Base-by-base conservation (phyloP, 495 filamentous ascomycete genomes). In the Penicillium macrosclerotiorum region DNA sequence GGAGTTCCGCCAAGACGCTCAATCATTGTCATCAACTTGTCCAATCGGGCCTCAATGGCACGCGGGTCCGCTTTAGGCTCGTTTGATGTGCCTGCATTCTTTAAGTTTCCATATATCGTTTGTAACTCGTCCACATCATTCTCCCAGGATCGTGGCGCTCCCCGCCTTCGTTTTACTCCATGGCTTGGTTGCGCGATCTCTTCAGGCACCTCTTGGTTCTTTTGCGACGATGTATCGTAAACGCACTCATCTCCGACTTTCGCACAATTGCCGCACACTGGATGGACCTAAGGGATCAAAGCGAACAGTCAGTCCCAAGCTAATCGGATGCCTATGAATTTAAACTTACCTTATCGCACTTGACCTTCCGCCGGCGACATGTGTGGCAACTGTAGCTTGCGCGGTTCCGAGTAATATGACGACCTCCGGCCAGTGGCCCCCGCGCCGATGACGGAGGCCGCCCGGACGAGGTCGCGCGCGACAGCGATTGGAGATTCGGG, bases 321-420 rank as follows among this genome's bases (percentile, higher is more conserved):
- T 6, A 6, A 29, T 29, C 12, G 25, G 25, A 29, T 29, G 13
- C 1, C 8, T 33, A 33, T 9, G 22, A 24, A 37, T 14, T 7
- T 9, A 37, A 19, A 23, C 8, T 30, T 61, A 70, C 68, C 59
- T 72, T 74, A 54, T 73, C 63, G 36, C 69, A 73, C 58, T 72
- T 73, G 20, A 76, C 71, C 42, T 76, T 76, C 23, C 73, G 60
- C 36, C 69, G 57, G 37, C 73, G 70, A 60, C 73, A 76, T 0
- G 63, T 69, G 53, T 76, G 71, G 50, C 73, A 76, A 49, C 71
- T 75, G 49, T 75, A 75, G 47, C 71, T 74, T 22, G 70, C 62
- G 44, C 73, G 70, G 37, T 73, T 76, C 2, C 73, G 68, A 19
- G 73, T 76, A 31, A 76, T 76, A 45, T 74, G 71, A 36, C 69